These are phyloP conservation scores for Epichloe gansuensis DNA, from an alignment of 2,329 filamentous ascomycete species.

Conservation along the genomic window DNA sequence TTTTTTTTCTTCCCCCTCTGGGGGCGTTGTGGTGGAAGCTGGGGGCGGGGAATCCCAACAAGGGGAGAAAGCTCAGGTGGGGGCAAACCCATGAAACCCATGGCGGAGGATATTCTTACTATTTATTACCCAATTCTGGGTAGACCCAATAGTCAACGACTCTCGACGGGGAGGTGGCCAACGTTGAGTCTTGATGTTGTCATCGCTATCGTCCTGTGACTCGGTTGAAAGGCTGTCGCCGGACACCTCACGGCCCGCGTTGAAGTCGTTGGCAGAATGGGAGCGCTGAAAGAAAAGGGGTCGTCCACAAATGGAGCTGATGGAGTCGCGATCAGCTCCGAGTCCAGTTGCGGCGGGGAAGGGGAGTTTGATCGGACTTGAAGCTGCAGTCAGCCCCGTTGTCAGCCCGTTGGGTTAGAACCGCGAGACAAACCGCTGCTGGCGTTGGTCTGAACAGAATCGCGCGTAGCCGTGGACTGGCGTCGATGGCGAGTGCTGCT, in stretches of 20 bases:
- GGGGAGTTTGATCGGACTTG: constrained; percentile 7
- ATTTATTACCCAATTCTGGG: constrained; percentile 19
- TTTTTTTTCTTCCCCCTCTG: neutral
- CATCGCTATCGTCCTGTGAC: constrained; percentile 24
- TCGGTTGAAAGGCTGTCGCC: constrained; percentile 15
- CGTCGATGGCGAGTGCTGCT: constrained; percentile 5
- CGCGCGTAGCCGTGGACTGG: constrained; percentile 12
- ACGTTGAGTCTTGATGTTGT: constrained; percentile 22
- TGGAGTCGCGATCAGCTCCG: constrained; percentile 30
- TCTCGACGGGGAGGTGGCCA: constrained; percentile 36
- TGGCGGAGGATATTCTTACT: constrained; percentile 11
- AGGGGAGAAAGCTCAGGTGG: neutral
- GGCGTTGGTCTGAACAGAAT: constrained; percentile 12
- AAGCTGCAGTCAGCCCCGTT: constrained; percentile 3
- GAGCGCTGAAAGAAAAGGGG: constrained; percentile 37
- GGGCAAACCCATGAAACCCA: neutral
- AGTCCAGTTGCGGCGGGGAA: constrained; percentile 13
- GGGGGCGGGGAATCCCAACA: neutral
- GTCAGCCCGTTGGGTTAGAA: constrained; percentile 2
- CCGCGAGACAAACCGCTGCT: constrained; percentile 10
- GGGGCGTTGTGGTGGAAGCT: constrained; percentile 2
- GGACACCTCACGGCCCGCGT: constrained; percentile 12
- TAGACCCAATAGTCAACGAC: constrained; percentile 30
- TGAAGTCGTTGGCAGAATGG: constrained; percentile 19
- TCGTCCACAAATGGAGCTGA: constrained; percentile 41